Base-by-base conservation (phyloP, 2,329 filamentous ascomycete genomes). In the Sporothrix luriei region DNA sequence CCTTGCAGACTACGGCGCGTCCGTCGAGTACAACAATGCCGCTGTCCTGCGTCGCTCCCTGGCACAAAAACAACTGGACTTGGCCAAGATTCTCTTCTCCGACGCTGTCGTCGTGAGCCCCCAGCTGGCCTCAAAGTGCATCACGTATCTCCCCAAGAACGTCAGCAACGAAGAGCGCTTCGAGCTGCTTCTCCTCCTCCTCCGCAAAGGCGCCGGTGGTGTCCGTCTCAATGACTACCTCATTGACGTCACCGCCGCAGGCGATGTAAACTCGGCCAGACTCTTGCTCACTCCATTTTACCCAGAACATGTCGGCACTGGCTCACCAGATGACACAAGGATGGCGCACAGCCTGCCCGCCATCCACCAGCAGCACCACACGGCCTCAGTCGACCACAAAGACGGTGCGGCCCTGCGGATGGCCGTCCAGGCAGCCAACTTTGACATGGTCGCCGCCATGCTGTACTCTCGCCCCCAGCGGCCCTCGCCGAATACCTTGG, bases 1-100 rank as follows among this genome's bases (percentile, higher is more conserved):
- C n/a, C 77, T 89, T 7, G 79, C 86, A 26, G 76, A 77, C 3
- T 83, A 87, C 68, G 84, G 85, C 9, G 84, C 84, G 0, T 86
- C 85, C 0, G 78, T 87, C 40, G 85, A 87, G 72, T 84, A 84
- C 70, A 81, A 86, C 51, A 81, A 85, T 62, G 85, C 82, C 0
- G 76, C 79, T 7, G 82, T 82, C 1, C 70, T 88, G 4, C 82
- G 83, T n/a, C 79, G 78, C 29, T 83, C 84, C 3, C 81, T 88
- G 1, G 76, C 80, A 0, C 79, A 77, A 21, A 82, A 82, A 0
- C 82, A 85, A 21, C 73, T 82, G 4, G 81, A 81, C 40, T 76
- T 88, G 0, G 81, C 84, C 0, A 78, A 80, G 26, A 78, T 83
- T 2, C 76, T 88, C 26, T 75, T 88, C 0, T 79, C 74, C 46